These are phyloP conservation scores for Apiospora marii DNA, from an alignment of 2,329 filamentous ascomycete species.

Conservation along the genomic window DNA sequence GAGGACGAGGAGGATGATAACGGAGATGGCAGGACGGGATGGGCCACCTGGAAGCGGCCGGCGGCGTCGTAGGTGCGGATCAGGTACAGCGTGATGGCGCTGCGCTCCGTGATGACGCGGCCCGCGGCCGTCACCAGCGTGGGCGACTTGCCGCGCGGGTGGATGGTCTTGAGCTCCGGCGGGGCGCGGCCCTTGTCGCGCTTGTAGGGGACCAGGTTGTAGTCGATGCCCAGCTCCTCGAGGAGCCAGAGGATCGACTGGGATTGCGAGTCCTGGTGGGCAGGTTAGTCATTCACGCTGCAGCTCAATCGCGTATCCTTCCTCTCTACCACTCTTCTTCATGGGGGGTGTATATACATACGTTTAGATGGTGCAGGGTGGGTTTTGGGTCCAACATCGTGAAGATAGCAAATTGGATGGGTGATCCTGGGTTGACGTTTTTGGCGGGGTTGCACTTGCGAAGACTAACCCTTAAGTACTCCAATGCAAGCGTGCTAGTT, in stretches of 20 bases:
- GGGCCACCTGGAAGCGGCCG: conserved; percentile 28
- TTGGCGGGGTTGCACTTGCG: background rate
- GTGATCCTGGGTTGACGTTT: background rate
- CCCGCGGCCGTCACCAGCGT: conserved; percentile 32
- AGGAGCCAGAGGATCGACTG: conserved; percentile 34
- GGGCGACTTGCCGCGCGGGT: conserved; percentile 34
- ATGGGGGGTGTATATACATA: conserved; percentile 3
- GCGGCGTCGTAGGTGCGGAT: conserved; percentile 31
- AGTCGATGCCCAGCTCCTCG: conserved; percentile 34
- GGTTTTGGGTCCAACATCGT: conserved; percentile 30
- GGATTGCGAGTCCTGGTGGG: conserved; percentile 32
- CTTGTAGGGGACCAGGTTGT: conserved; percentile 31
- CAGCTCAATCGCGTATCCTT: background rate
- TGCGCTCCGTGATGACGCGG: conserved; percentile 32
- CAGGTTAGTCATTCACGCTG: background rate
- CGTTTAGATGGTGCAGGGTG: conserved; percentile 33
- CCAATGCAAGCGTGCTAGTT: background rate
- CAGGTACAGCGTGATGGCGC: conserved; percentile 34
- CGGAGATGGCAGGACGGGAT: background rate
- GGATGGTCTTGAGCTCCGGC: conserved; percentile 26
- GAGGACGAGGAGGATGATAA: background rate
- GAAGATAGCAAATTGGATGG: background rate
- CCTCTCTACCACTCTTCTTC: background rate
- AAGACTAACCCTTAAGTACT: background rate
- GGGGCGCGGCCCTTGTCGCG: conserved; percentile 29